Evolutionary conservation across 2,329 filamentous ascomycete genomes (phyloP).

Genomic region (Berkeleyomyces rouxiae): DNA sequence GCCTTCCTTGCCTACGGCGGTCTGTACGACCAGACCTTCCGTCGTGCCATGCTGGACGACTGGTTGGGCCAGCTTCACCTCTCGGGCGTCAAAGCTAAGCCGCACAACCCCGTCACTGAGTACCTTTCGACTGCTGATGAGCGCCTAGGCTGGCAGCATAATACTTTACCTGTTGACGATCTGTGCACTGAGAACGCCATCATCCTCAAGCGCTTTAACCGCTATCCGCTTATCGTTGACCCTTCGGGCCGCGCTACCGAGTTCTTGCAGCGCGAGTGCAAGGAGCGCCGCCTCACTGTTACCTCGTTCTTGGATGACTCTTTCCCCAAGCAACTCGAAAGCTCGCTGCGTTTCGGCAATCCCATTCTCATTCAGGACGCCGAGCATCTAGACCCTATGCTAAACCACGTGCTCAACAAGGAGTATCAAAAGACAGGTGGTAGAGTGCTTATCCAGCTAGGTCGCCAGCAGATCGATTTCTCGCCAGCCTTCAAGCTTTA

Average conservation of each 20-base stretch:
- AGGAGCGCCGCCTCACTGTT: constrained; percentile 81
- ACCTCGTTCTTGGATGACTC: constrained; percentile 97
- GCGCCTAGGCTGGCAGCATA: constrained; percentile 84
- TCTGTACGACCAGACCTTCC: constrained; percentile 94
- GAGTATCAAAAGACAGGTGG: constrained; percentile 98
- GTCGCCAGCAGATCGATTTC: constrained; percentile 98
- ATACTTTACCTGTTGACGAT: constrained; percentile 86
- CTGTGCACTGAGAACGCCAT: constrained; percentile 98
- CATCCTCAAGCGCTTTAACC: constrained; percentile 91
- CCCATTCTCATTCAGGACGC: constrained; percentile 97
- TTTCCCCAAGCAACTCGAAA: constrained; percentile 95
- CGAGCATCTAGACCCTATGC: constrained; percentile 87
- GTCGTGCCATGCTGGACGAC: constrained; percentile 93
- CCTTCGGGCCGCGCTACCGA: constrained; percentile 89
- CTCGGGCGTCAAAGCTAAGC: constrained; percentile 87
- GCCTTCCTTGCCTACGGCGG: constrained; percentile 94
- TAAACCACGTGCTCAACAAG: constrained; percentile 98
- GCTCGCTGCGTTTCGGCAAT: constrained; percentile 90
- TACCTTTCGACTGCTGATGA: constrained; percentile 95
- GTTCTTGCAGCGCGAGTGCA: constrained; percentile 87
- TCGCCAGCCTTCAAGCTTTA: constrained; percentile 93
- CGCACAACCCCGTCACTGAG: constrained; percentile 85
- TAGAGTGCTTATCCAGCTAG: constrained; percentile 92
- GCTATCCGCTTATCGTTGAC: constrained; percentile 95
- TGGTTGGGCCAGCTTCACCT: constrained; percentile 87